phyloP scores from a whole-genome alignment of 78 protist genomes.

The Dictyostelium capitatum region DNA sequence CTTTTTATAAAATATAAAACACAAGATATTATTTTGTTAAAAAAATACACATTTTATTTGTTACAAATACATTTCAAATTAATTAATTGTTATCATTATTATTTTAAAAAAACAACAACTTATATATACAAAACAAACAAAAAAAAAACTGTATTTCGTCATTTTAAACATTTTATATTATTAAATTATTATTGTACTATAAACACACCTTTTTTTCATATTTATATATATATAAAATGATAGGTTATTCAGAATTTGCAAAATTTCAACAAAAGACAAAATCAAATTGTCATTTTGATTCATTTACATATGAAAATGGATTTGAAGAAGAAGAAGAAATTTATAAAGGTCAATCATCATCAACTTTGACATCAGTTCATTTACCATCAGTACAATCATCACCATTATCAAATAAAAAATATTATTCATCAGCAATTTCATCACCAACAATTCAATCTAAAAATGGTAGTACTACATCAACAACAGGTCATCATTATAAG shows the following conservation, averaged over 20 bases:
- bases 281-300: constrained; percentile 38
- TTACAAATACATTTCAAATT: too few species aligned
- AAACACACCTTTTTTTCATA: too few species aligned
- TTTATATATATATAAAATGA: neutral
- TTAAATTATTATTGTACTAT: too few species aligned
- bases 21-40: too few species aligned
- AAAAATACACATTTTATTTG: too few species aligned
- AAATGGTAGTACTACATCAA: neutral
- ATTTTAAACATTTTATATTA: too few species aligned
- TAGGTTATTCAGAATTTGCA: neutral
- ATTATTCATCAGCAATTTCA: neutral
- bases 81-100: too few species aligned
- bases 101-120: too few species aligned
- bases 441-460: neutral
- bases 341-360: neutral
- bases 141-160: neutral
- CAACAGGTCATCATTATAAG: neutral
- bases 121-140: too few species aligned
- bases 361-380: neutral
- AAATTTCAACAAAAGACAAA: neutral
- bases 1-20: too few species aligned
- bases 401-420: neutral
- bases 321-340: constrained; percentile 45
- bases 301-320: constrained; percentile 57
- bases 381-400: neutral